Conservation (phyloP, 192 early-diverging fungal genomes). For the Phlyctochytrium arcticum region DNA sequence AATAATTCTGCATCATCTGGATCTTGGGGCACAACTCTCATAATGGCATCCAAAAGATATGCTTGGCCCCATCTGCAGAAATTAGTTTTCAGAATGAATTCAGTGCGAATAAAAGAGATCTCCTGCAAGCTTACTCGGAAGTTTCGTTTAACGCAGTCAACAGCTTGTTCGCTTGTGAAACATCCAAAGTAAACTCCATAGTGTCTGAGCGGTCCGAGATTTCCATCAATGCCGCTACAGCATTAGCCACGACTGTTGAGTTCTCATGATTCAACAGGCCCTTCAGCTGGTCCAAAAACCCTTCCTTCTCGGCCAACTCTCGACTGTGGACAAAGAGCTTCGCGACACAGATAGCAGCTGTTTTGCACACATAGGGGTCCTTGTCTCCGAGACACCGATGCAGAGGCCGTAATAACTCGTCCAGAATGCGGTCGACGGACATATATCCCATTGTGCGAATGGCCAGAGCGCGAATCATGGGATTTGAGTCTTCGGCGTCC, state of each 20-base stretch:
- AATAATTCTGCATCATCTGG: conserved; percentile 83
- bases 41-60: conserved; percentile 73
- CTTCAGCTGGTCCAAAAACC: conserved; percentile 85
- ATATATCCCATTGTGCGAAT: conserved; percentile 98
- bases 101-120: neutral
- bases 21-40: conserved; percentile 87
- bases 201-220: conserved; percentile 85
- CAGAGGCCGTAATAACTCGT: conserved; percentile 81
- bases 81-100: neutral
- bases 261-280: conserved; percentile 86
- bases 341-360: conserved; percentile 87
- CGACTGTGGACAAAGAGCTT: conserved; percentile 91
- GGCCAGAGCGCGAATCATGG: conserved; percentile 89
- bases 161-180: conserved; percentile 84
- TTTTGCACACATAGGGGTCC: conserved; percentile 97
- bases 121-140: conserved; percentile 78
- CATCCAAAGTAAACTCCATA: conserved; percentile 82
- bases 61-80: conserved; percentile 89
- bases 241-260: conserved; percentile 93
- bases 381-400: conserved; percentile 74
- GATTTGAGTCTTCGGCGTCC: conserved; percentile 91
- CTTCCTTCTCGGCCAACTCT: conserved; percentile 76
- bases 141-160: conserved; percentile 92
- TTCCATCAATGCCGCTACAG: conserved; percentile 88
- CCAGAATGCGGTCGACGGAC: conserved; percentile 85